Evolutionary conservation across 2,329 filamentous ascomycete species (phyloP).

Genomic region (Nannizziopsis barbatae): DNA sequence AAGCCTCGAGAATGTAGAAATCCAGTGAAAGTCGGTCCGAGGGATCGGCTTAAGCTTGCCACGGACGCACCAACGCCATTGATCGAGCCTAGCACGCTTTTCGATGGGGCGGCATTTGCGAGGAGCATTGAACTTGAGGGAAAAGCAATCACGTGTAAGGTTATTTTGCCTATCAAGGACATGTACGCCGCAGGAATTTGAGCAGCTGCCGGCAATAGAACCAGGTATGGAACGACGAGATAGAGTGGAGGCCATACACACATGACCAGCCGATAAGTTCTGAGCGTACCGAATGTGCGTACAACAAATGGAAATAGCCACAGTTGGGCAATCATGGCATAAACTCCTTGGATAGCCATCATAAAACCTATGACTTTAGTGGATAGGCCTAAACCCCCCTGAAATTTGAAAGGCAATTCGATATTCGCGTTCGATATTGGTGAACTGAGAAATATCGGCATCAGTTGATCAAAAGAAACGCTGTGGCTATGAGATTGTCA

Average conservation of each 20-base stretch:
- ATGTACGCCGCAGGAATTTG: constrained; percentile 65
- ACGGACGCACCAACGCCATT: constrained; percentile 88
- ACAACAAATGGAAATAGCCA: constrained; percentile 73
- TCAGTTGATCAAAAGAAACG: constrained; percentile 88
- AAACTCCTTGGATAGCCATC: constrained; percentile 75
- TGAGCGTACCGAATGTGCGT: constrained; percentile 62
- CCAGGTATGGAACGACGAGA: constrained; percentile 75
- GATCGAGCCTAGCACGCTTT: constrained; percentile 75
- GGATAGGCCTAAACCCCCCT: constrained; percentile 70
- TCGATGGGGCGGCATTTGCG: constrained; percentile 75
- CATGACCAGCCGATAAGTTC: constrained; percentile 70
- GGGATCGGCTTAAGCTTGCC: constrained; percentile 75
- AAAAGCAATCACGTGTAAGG: constrained; percentile 80
- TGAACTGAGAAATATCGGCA: constrained; percentile 83
- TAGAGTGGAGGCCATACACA: constrained; percentile 80
- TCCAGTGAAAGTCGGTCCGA: constrained; percentile 81
- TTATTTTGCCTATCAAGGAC: constrained; percentile 82
- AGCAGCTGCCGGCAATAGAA: constrained; percentile 61
- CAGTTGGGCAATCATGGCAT: constrained; percentile 78
- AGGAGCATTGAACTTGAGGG: constrained; percentile 82
- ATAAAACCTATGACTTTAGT: constrained; percentile 80
- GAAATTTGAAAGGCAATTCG: constrained; percentile 74
- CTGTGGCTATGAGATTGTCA: constrained; percentile 58
- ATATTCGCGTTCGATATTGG: constrained; percentile 40
- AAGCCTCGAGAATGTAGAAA: constrained; percentile 72